Evolutionary conservation across 1,284 basidiomycete species (phyloP).

Genomic region (Boletus semigastroideus): DNA sequence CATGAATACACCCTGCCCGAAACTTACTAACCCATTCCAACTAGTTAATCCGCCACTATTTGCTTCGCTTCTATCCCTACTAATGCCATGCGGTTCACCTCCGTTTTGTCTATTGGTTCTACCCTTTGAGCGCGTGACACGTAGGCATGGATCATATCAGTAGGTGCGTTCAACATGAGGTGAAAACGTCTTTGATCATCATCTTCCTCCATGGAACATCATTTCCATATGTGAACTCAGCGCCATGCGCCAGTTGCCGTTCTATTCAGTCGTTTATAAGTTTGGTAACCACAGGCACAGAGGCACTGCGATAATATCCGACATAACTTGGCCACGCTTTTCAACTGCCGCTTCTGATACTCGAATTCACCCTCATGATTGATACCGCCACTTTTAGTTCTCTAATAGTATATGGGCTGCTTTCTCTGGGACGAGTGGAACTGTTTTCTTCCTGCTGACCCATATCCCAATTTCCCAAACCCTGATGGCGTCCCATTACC

Average conservation of each 20-base stretch:
- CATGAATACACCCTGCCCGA: conserved; percentile 20
- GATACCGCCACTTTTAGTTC: conserved; percentile 28
- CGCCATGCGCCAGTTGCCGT: conserved; percentile 26
- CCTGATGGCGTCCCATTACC: conserved; percentile 8
- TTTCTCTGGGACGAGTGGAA: conserved; percentile 8
- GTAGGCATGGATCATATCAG: conserved; percentile 27
- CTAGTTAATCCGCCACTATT: conserved; percentile 13
- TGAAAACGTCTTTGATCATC: conserved; percentile 33
- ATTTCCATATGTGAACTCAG: conserved; percentile 24
- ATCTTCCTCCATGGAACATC: conserved; percentile 20
- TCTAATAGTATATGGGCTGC: conserved; percentile 9
- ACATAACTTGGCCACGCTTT: conserved; percentile 26
- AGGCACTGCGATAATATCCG: conserved; percentile 36
- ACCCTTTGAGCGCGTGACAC: conserved; percentile 29
- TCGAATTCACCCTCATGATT: conserved; percentile 10
- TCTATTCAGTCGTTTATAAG: conserved; percentile 28
- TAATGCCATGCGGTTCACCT: conserved; percentile 25
- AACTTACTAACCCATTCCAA: conserved; percentile 12
- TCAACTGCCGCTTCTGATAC: conserved; percentile 21
- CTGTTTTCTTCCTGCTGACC: conserved; percentile 3
- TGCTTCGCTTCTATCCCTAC: conserved; percentile 26
- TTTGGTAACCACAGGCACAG: conserved; percentile 31
- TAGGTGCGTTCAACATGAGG: conserved; percentile 33
- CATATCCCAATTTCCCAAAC: conserved; percentile 14
- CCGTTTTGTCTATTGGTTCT: conserved; percentile 23